Base-by-base conservation (phyloP, 2,329 filamentous ascomycete genomes). In the Waltergamsia citrina region DNA sequence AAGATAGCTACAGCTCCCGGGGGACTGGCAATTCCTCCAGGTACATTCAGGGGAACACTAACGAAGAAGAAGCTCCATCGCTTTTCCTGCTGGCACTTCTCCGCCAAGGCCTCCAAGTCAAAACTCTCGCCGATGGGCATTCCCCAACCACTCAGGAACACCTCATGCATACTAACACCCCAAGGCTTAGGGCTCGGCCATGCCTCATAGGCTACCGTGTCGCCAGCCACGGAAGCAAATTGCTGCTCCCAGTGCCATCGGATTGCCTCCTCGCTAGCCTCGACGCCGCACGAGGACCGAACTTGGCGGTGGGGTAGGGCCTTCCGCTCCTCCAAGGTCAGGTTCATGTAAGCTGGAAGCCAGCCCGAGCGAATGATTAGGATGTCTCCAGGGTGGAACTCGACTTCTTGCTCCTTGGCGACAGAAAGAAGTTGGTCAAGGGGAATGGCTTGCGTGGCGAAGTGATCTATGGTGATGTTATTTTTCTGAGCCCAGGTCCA, bases 291-390 rank as follows among this genome's bases (percentile, higher is more conserved):
- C n/a, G 29, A 32, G 6, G 35, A 33, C 6, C 22, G 12, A 31
- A 9, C 15, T 9, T 3, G 12, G 4, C n/a, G 29, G 11, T 20
- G 7, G 6, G n/a, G n/a, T 19, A 31, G 29, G 16, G 18, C 17
- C 4, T 8, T 17, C 15, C 8, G 29, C 15, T 5, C 12, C 4
- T 21, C 29, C 9, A 19, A 9, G 6, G 21, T n/a, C 7, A 37
- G 23, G 8, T 28, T 14, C 11, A 28, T 14, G 46, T 65, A 58
- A 5, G 51, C 60, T n/a, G 54, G 48, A 4, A 59, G 60, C 45
- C 61, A 69, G 9, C 67, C 68, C 0, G 61, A 62, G 20, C 68
- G 60, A 27, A 72, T 54, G 40, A 74, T 56, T 29, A 74, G 53
- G 28, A 74, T 64, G 40, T 74, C 70, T n/a, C 70, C 69, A 5